These are phyloP conservation scores for Zoysia japonica DNA, from an alignment of 176 grass and related monocot genomes.

Conservation along the genomic window DNA sequence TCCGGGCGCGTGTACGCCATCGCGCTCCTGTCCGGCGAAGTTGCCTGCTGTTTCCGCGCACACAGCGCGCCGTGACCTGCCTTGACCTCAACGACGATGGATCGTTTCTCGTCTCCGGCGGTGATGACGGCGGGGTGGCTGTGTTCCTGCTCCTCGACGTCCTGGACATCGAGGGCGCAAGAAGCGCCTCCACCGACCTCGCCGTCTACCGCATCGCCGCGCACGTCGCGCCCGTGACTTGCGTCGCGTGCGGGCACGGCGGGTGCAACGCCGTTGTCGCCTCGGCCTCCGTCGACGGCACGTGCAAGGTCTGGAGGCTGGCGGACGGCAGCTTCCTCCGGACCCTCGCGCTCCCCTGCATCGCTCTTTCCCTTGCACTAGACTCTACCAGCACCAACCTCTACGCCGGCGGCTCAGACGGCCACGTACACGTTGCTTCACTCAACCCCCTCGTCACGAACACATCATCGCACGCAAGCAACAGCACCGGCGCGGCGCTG, in stretches of 20 bases:
- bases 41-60: slow-evolving; percentile 1
- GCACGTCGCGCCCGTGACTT: slow-evolving; percentile 15
- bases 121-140: slow-evolving; percentile 24
- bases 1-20: slow-evolving; percentile 29
- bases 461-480: background rate
- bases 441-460: background rate
- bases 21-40: slow-evolving; percentile 22
- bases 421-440: slow-evolving; percentile 8
- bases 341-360: slow-evolving; percentile 34
- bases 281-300: slow-evolving; percentile 36
- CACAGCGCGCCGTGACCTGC: slow-evolving; percentile 19
- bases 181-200: background rate
- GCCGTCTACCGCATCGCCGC: slow-evolving; percentile 9
- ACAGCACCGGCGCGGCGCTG: background rate
- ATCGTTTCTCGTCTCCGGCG: slow-evolving; percentile 37
- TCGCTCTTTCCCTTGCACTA: background rate
- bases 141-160: slow-evolving; percentile 26
- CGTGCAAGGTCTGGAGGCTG: slow-evolving; percentile 47
- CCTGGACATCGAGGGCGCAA: slow-evolving; percentile 11
- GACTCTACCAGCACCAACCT: slow-evolving; percentile 2
- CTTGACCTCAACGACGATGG: slow-evolving; percentile 38
- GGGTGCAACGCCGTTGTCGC: slow-evolving; percentile 26
- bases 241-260: slow-evolving; percentile 22
- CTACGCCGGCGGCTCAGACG: slow-evolving; percentile 33
- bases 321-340: background rate